Evolutionary conservation across 805 yeast species (phyloP).

Genomic region (Nakazawaea wyomingensis): DNA sequence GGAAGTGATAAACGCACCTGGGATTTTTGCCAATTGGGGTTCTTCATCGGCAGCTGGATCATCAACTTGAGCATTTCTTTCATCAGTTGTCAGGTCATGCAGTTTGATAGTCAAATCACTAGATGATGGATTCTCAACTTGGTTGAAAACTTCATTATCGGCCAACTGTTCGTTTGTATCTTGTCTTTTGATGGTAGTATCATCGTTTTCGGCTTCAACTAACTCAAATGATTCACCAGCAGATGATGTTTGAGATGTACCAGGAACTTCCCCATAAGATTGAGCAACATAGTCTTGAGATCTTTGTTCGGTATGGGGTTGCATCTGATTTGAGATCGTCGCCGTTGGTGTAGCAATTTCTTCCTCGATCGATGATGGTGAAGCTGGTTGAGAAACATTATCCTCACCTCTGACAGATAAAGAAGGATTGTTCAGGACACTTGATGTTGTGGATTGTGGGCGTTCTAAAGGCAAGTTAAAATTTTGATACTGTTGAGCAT

Average conservation of each 20-base stretch:
- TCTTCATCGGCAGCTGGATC: conserved; percentile 14
- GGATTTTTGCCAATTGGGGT: conserved; percentile 7
- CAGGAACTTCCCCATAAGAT: background rate
- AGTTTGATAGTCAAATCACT: conserved; percentile 6
- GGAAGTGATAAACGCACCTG: conserved; percentile 7
- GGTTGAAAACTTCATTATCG: background rate
- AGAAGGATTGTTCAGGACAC: conserved; percentile 90
- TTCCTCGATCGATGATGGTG: conserved; percentile 29
- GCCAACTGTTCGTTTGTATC: conserved; percentile 2
- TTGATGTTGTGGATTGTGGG: conserved; percentile 81
- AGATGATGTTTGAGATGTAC: conserved; percentile 6
- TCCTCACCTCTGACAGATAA: conserved; percentile 80
- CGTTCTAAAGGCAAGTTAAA: conserved; percentile 44
- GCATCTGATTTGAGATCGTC: conserved; percentile 5
- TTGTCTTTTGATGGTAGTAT: conserved; percentile 3
- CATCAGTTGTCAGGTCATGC: conserved; percentile 11
- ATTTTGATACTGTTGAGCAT: conserved; percentile 25
- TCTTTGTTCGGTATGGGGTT: conserved; percentile 1
- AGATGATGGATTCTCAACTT: conserved; percentile 1
- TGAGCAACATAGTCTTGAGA: conserved; percentile 2
- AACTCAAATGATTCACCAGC: conserved; percentile 12
- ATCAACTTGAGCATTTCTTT: conserved; percentile 5
- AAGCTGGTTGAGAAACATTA: conserved; percentile 37
- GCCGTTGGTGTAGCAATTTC: conserved; percentile 25
- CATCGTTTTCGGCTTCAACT: conserved; percentile 10